Base-by-base conservation (phyloP, 495 filamentous ascomycete species). In the Ramalina intermedia region DNA sequence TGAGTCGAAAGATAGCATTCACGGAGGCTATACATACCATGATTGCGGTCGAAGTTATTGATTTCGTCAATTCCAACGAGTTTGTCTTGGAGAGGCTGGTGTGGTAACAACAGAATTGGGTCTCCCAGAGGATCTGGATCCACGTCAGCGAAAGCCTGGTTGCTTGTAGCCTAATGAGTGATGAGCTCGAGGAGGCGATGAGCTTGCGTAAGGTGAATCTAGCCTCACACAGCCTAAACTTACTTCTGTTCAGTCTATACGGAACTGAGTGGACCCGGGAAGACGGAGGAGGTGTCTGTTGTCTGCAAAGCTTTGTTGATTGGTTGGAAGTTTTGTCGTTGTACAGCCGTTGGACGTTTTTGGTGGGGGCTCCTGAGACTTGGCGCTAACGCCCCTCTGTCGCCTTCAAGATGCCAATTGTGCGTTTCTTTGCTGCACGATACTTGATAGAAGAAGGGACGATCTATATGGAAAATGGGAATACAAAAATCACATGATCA, bases 21-120 rank as follows among this genome's bases (percentile, higher is more conserved):
- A 4, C 8, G n/a, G 41, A 20, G 14, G 14, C 5, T 20, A 2
- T 6, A 48, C 50, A 14, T 52, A 52, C 50, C 50, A 52, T 52
- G 50, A 6, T 7, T 33, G 29, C 29, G 29, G 7, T 33, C 8
- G 29, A 33, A 9, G 0, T 11, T 33, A 33, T 1, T 2, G 29
- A 9, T 1, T 2, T 4, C 0, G 7, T 33, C 29, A 33, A 33
- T 33, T 7, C 29, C 29, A 33, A 33, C 7, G 29, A 33, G 8
- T 33, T 3, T 13, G 7, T 33, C 29, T 29, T 26, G 16, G 9
- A 16, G 37, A 41, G 4, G 29, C 33, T 18, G 13, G 29, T 14
- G 33, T 39, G 9, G 7, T 11, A 23, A 27, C 21, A 6, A 6
- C 13, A 40, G 35, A 14, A 11, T 48, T 39, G 46, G 16, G 26